Evolutionary conservation across 2,329 filamentous ascomycete genomes (phyloP), one percentile per base, ranked within the genome.

Genomic region (Ilyonectria destructans): DNA sequence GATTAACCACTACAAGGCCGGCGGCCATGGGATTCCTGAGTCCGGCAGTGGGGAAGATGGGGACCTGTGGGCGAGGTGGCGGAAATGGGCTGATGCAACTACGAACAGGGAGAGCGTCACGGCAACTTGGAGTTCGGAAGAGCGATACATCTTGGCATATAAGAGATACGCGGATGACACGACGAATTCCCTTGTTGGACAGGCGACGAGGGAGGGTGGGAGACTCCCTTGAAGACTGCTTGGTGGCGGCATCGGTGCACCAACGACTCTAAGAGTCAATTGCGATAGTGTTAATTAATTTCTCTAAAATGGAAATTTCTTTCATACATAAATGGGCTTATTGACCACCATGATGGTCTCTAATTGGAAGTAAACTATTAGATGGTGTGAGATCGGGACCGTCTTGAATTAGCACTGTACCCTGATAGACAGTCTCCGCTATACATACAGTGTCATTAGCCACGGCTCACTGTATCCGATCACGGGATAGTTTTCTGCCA

Each of bases 1-100:
- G 6, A 91, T 95, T 71, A 92, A 95, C 73, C 86, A 93, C 69
- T 95, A 92, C 77, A 95, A 95, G 76, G 76, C 81, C 0, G 87
- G 87, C 0, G 88, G 88, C 0, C 71, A 85, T 2, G 85, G 84
- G 0, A 81, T 89, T 26, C 84, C 86, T 2, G 58, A 75, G 37
- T 85, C 88, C 4, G 82, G 85, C 6, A 87, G 91, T 15, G 86
- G 88, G 1, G 82, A 85, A 8, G 88, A 92, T 43, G 88, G 89
- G 59, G 78, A 78, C 40, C 77, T 86, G 2, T 95, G 92, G 93
- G 79, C 74, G 48, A 83, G 92, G 55, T 95, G 91, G 89, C 83
- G 86, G 73, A 84, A 77, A 59, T 96, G 92, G 91, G 80, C 87
- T 33, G 83, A 84, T 62, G 92, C 90, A 0, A 82, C 93, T 4